These are phyloP conservation scores for Ascosphaera pollenicola DNA, from an alignment of 2,329 filamentous ascomycete species.

Conservation along the genomic window DNA sequence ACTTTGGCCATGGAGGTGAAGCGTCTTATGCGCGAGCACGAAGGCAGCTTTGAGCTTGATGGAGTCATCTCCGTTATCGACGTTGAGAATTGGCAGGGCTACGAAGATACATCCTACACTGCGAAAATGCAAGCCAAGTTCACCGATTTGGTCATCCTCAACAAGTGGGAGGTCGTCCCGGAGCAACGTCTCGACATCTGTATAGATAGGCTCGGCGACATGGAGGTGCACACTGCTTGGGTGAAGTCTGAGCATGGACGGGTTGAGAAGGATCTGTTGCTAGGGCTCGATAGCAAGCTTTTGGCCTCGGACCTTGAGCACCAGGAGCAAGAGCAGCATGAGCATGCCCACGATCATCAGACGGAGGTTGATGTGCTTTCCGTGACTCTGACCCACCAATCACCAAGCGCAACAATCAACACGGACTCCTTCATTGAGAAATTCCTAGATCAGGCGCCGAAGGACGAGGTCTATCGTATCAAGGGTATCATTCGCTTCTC, in stretches of 20 bases:
- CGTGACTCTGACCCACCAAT: slow-evolving; percentile 37
- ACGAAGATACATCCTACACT: slow-evolving; percentile 77
- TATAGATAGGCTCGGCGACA: slow-evolving; percentile 54
- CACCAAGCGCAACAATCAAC: slow-evolving; percentile 29
- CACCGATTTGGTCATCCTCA: slow-evolving; percentile 76
- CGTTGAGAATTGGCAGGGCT: slow-evolving; percentile 86
- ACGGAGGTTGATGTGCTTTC: slow-evolving; percentile 81
- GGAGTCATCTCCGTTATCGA: slow-evolving; percentile 80
- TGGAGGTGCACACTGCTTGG: slow-evolving; percentile 61
- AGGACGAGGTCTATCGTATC: slow-evolving; percentile 90
- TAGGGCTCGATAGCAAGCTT: slow-evolving; percentile 72
- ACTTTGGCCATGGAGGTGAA: slow-evolving; percentile 85
- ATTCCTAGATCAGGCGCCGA: slow-evolving; percentile 52
- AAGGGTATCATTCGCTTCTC: slow-evolving; percentile 42
- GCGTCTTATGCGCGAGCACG: slow-evolving; percentile 40
- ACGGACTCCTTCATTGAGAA: slow-evolving; percentile 35
- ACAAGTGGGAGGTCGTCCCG: slow-evolving; percentile 67
- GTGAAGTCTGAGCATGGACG: slow-evolving; percentile 66
- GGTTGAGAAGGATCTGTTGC: slow-evolving; percentile 57
- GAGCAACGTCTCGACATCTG: slow-evolving; percentile 58
- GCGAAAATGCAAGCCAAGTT: slow-evolving; percentile 73
- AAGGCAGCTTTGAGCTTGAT: slow-evolving; percentile 49
- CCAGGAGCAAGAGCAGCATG: slow-evolving; percentile 19
- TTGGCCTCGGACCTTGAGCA: slow-evolving; percentile 20
- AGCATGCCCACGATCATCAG: slow-evolving; percentile 37